These are phyloP conservation scores for Fusarium sp. DNA, from an alignment of 2,329 filamentous ascomycete species.

Conservation along the genomic window DNA sequence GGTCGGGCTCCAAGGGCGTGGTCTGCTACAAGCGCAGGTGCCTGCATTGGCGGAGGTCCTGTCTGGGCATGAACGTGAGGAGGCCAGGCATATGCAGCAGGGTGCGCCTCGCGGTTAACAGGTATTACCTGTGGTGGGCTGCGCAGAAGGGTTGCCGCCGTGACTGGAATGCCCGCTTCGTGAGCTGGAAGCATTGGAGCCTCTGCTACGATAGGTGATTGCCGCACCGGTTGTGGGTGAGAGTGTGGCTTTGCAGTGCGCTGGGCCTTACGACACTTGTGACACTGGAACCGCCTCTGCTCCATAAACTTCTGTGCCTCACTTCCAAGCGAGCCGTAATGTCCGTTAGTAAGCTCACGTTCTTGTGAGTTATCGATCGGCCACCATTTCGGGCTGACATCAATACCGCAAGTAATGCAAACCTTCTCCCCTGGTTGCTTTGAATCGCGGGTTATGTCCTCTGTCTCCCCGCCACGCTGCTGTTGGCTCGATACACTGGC, in stretches of 20 bases:
- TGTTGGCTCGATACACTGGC: constrained; percentile 34
- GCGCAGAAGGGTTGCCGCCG: constrained; percentile 45
- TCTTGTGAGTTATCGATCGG: constrained; percentile 66
- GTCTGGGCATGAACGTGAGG: constrained; percentile 42
- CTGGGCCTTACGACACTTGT: constrained; percentile 75
- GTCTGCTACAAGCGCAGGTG: constrained; percentile 44
- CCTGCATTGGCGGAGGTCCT: constrained; percentile 41
- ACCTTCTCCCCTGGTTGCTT: constrained; percentile 63
- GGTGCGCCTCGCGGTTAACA: constrained; percentile 46
- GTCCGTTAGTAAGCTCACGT: constrained; percentile 65
- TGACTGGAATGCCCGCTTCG: constrained; percentile 33
- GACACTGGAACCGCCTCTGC: constrained; percentile 76
- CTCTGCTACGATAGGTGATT: constrained; percentile 41
- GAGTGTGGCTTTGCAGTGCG: constrained; percentile 56
- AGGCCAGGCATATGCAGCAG: constrained; percentile 45
- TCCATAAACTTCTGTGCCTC: constrained; percentile 71
- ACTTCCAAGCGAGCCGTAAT: constrained; percentile 63
- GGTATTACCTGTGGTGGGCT: constrained; percentile 48
- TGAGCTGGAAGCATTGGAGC: constrained; percentile 33
- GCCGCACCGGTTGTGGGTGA: constrained; percentile 42
- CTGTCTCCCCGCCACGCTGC: constrained; percentile 45
- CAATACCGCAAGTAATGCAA: constrained; percentile 74
- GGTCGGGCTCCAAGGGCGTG: constrained; percentile 49
- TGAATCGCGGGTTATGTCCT: constrained; percentile 46
- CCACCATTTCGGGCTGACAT: constrained; percentile 83